These are phyloP conservation scores for Moringa oleifera DNA, from an alignment of 345 rosid genomes.

Conservation along the genomic window DNA sequence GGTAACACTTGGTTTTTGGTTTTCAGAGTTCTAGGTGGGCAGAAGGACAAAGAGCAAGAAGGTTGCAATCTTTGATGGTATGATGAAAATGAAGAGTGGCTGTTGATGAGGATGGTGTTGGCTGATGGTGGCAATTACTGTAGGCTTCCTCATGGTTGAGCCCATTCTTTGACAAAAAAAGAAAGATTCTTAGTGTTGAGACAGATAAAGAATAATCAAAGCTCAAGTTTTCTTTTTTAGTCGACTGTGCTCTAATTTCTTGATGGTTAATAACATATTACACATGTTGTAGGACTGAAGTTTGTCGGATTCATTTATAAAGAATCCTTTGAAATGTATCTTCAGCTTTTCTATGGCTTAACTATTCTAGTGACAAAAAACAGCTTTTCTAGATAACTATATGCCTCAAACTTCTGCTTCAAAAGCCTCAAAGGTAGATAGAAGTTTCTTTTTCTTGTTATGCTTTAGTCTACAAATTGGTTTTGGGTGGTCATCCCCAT, in stretches of 20 bases:
- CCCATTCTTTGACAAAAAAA: slow-evolving; percentile 11
- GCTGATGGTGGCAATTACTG: neutral
- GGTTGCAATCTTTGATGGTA: slow-evolving; percentile 2
- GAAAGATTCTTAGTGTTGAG: too few relatives aligned
- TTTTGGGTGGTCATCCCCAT: too few relatives aligned
- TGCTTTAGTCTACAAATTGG: too few relatives aligned
- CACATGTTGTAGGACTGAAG: slow-evolving; percentile 14
- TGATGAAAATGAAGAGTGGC: neutral
- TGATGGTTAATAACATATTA: neutral
- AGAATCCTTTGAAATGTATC: neutral
- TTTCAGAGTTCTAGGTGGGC: neutral
- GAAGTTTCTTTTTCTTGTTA: too few relatives aligned
- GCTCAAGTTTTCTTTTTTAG: neutral
- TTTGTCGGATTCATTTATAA: neutral
- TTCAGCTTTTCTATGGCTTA: slow-evolving; percentile 3
- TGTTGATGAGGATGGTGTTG: neutral
- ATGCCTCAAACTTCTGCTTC: too few relatives aligned
- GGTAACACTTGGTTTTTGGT: neutral
- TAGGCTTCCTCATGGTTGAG: neutral
- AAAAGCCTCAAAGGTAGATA: too few relatives aligned
- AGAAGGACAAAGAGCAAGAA: neutral
- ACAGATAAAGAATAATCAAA: slow-evolving; percentile 1
- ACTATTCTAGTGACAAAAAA: too few relatives aligned
- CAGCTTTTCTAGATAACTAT: too few relatives aligned
- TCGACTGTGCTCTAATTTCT: neutral